Evolutionary conservation across 768 basidiomycete genomes (phyloP).

Genomic region (Calocybe gangraenosa): DNA sequence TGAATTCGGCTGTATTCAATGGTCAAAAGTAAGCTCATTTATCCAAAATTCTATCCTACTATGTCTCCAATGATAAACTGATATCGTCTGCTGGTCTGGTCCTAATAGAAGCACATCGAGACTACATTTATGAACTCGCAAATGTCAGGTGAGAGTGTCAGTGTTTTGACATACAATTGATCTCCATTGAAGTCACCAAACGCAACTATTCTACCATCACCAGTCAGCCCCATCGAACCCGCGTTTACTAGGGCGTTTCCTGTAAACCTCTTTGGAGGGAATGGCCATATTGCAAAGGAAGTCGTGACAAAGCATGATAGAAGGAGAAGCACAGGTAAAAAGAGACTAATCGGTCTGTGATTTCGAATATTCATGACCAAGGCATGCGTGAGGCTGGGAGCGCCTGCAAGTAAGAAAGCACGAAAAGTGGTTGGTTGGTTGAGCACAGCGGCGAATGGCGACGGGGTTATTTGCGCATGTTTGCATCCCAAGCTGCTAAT

Average conservation of each 20-base stretch:
- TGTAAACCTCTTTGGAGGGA: slow-evolving; percentile 79
- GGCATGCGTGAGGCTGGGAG: slow-evolving; percentile 3
- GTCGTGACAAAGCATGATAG: slow-evolving; percentile 7
- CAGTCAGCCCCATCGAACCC: slow-evolving; percentile 73
- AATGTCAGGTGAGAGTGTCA: background rate
- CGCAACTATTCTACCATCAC: slow-evolving; percentile 73
- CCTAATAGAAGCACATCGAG: slow-evolving; percentile 77
- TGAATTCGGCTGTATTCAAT: slow-evolving; percentile 46
- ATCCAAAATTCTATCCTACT: slow-evolving; percentile 35
- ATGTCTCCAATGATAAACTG: slow-evolving; percentile 80
- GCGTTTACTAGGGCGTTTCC: slow-evolving; percentile 78
- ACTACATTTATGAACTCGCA: slow-evolving; percentile 34
- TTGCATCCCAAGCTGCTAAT: slow-evolving; percentile 4
- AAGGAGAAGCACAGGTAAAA: background rate
- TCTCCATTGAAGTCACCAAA: slow-evolving; percentile 97
- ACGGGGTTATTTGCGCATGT: slow-evolving; percentile 4
- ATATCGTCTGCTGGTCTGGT: slow-evolving; percentile 72
- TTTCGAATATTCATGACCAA: slow-evolving; percentile 10
- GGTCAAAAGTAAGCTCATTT: background rate
- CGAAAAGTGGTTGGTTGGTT: too few relatives aligned
- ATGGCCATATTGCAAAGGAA: slow-evolving; percentile 61
- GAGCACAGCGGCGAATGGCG: background rate
- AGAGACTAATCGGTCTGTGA: slow-evolving; percentile 9
- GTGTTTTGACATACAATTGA: slow-evolving; percentile 68
- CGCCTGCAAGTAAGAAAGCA: too few relatives aligned